A percentile compares a stretch with the other conserved stretches of the same genome.
These are phyloP conservation scores for Macadamia tetraphylla DNA, from an alignment of 164 flowering plant species.

Conservation along the genomic window DNA sequence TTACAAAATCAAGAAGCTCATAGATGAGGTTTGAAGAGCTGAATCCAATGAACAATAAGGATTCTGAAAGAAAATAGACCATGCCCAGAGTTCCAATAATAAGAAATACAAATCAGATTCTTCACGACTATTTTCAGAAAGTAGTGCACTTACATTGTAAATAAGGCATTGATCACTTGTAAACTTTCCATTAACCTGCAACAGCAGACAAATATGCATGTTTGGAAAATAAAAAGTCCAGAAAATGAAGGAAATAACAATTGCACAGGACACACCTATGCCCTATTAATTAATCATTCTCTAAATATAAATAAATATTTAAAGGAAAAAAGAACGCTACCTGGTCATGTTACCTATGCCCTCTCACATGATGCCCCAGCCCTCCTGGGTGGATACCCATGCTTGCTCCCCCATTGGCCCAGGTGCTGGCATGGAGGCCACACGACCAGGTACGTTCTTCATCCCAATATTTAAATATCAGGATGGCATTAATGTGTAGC, in stretches of 20 bases:
- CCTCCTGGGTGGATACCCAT: no score
- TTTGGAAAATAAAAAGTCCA: not conserved
- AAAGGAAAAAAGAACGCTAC: no score
- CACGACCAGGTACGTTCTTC: no score
- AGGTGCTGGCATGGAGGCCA: no score
- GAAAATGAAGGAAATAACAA: not conserved
- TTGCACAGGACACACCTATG: not conserved
- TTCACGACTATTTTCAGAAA: not conserved
- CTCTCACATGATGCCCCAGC: no score
- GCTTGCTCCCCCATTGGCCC: no score
- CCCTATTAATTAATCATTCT: no score
- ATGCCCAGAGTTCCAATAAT: not conserved
- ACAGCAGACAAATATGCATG: constrained; percentile 8
- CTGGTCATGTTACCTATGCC: no score
- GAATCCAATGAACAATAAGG: not conserved
- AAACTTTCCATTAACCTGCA: constrained; percentile 94
- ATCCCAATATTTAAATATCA: no score
- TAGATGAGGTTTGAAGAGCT: not conserved
- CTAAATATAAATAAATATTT: no score
- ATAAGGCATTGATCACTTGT: constrained; percentile 64
- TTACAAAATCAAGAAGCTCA: not conserved
- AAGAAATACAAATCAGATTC: not conserved
- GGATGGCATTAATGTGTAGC: no score
- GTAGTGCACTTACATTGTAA: constrained; percentile 60
- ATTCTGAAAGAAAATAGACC: not conserved